A percentile compares a stretch with the other conserved stretches of the same genome.
Evolutionary conservation across 2,329 filamentous ascomycete species (phyloP).

Genomic region (Whalleya microplaca): DNA sequence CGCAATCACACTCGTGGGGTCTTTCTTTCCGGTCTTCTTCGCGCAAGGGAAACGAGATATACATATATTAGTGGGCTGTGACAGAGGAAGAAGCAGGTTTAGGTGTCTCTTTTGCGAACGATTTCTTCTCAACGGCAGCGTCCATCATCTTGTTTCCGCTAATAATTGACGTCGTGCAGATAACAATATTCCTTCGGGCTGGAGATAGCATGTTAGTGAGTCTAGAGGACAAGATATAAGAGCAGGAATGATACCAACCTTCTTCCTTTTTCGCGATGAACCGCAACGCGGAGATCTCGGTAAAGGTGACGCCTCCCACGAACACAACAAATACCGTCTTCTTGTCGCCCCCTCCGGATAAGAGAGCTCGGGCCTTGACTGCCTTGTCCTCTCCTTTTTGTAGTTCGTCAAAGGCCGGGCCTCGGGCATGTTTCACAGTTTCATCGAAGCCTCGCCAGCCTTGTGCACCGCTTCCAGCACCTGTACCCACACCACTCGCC

Average conservation of each 20-base stretch:
- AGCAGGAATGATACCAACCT: slow-evolving; percentile 47
- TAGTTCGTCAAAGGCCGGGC: slow-evolving; percentile 86
- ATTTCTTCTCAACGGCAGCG: slow-evolving; percentile 74
- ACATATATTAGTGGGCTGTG: slow-evolving; percentile 11
- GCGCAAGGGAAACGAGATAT: background rate
- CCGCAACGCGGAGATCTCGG: slow-evolving; percentile 90
- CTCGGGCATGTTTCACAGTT: slow-evolving; percentile 81
- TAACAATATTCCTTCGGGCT: slow-evolving; percentile 81
- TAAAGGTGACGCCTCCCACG: slow-evolving; percentile 93
- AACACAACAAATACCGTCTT: slow-evolving; percentile 98
- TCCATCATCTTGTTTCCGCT: slow-evolving; percentile 90
- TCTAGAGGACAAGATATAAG: slow-evolving; percentile 5
- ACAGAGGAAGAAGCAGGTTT: slow-evolving; percentile 22
- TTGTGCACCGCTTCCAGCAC: slow-evolving; percentile 64
- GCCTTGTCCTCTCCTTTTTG: slow-evolving; percentile 95
- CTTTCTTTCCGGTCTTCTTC: background rate
- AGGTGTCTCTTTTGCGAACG: slow-evolving; percentile 54
- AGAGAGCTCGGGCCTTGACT: slow-evolving; percentile 79
- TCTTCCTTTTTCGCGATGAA: slow-evolving; percentile 87
- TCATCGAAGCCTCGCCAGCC: slow-evolving; percentile 96
- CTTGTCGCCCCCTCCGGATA: slow-evolving; percentile 74
- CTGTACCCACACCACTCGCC: slow-evolving; percentile 49
- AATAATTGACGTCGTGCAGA: slow-evolving; percentile 90
- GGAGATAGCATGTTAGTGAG: slow-evolving; percentile 21
- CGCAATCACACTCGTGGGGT: background rate